Conservation (phyloP, 2,329 filamentous ascomycete species). For the Periconia sp. region DNA sequence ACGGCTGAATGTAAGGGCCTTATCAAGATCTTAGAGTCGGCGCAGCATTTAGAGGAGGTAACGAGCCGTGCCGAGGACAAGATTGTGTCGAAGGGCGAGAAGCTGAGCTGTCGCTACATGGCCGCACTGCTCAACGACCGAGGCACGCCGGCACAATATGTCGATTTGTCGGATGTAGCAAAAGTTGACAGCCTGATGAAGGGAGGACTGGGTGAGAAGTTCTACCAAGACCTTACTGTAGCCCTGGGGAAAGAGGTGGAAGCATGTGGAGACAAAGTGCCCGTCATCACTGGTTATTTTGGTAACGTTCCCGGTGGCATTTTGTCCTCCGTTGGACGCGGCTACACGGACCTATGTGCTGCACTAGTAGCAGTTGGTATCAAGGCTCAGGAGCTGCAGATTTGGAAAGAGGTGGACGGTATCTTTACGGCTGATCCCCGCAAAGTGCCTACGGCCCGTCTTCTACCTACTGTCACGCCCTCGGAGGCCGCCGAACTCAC, state of each 20-base stretch:
- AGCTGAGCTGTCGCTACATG: conserved; percentile 93
- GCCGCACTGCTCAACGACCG: conserved; percentile 79
- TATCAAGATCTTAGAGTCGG: conserved; percentile 72
- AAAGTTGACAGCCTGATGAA: conserved; percentile 60
- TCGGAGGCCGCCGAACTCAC: conserved; percentile 95
- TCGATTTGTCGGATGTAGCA: conserved; percentile 83
- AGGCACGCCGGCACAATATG: conserved; percentile 83
- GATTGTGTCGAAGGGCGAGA: conserved; percentile 94
- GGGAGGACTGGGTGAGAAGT: conserved; percentile 51
- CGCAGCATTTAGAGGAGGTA: conserved; percentile 62
- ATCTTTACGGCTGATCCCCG: conserved; percentile 88
- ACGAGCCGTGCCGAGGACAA: conserved; percentile 64
- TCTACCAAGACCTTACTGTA: conserved; percentile 52
- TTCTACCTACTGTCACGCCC: conserved; percentile 89
- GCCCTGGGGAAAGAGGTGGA: conserved; percentile 51
- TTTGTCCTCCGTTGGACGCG: conserved; percentile 88
- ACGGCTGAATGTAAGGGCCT: conserved; percentile 81
- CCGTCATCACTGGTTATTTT: conserved; percentile 83
- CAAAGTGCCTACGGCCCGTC: conserved; percentile 88
- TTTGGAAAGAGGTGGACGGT: conserved; percentile 99
- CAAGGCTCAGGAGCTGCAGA: conserved; percentile 86
- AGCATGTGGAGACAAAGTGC: conserved; percentile 52
- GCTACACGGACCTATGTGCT: conserved; percentile 96
- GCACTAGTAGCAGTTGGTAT: conserved; percentile 89
- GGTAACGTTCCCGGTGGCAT: conserved; percentile 90